These are phyloP conservation scores for Xylaria hypoxylon DNA, from an alignment of 2,329 filamentous ascomycete species.

Conservation along the genomic window DNA sequence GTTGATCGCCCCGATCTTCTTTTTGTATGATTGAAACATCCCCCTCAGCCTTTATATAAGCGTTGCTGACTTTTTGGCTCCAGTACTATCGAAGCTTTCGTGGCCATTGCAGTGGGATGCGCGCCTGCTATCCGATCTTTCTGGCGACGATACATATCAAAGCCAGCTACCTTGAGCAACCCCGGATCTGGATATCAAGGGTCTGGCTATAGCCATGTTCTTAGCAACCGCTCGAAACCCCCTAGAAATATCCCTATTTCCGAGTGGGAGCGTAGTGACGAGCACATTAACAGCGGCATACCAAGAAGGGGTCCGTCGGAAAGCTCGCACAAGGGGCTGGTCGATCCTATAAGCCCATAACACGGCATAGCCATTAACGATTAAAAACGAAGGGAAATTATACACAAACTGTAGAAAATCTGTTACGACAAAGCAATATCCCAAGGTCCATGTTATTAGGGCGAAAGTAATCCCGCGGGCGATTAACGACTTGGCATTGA, in stretches of 20 bases:
- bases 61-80: background rate
- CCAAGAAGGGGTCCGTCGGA: background rate
- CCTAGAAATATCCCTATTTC: background rate
- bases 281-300: constrained; percentile 4
- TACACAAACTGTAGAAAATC: background rate
- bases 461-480: background rate
- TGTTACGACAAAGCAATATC: background rate
- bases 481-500: background rate
- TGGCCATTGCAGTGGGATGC: constrained; percentile 9
- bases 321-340: background rate
- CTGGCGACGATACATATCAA: constrained; percentile 16
- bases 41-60: background rate
- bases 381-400: background rate
- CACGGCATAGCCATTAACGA: background rate
- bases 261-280: constrained; percentile 15
- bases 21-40: constrained; percentile 1
- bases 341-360: background rate
- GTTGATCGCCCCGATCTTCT: constrained; percentile 20
- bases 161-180: background rate
- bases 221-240: background rate
- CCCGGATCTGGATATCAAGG: background rate
- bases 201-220: constrained; percentile 11
- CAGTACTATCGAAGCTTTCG: constrained; percentile 17
- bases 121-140: constrained; percentile 15
- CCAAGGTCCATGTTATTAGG: background rate